A percentile compares a stretch with the other conserved stretches of the same genome.
Conservation (phyloP, 78 protist genomes). For the Dictyostelium discoideum region DNA sequence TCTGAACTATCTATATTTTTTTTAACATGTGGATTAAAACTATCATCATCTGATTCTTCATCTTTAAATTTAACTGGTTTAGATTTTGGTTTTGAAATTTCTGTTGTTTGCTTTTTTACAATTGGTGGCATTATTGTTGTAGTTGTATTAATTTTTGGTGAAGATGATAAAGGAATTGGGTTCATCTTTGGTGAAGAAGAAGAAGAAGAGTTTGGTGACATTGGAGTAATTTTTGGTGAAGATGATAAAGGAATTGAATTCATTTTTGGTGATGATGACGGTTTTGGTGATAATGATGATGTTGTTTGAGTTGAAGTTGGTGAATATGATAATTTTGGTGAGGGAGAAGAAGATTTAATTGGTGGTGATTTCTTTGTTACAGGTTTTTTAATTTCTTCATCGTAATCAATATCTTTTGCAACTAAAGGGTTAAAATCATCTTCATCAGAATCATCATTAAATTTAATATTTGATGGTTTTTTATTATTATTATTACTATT, state of each 20-base stretch:
- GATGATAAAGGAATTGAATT: not conserved
- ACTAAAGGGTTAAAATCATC: not conserved
- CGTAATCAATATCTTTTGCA: not conserved
- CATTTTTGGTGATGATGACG: not conserved
- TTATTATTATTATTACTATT: not conserved
- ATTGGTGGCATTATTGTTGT: not conserved
- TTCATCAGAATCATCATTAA: not conserved
- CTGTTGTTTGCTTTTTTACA: not conserved
- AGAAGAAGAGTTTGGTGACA: not conserved
- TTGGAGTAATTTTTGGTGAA: not conserved
- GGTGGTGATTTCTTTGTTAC: not conserved
- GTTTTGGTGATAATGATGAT: not conserved
- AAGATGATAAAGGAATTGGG: not conserved
- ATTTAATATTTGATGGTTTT: slow-evolving; percentile 2
- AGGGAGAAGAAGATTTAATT: not conserved
- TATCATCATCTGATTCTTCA: not conserved
- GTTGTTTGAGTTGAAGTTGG: not conserved
- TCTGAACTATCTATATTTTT: slow-evolving; percentile 4
- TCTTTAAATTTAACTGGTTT: not conserved
- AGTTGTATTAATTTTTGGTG: not conserved
- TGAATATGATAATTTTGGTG: not conserved
- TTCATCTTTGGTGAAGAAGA: not conserved
- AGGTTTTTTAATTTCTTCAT: not conserved
- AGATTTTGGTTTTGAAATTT: not conserved
- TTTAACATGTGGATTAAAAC: slow-evolving; percentile 15